These are phyloP conservation scores for Xylaria flabelliformis DNA, from an alignment of 495 filamentous ascomycete genomes.

Conservation along the genomic window DNA sequence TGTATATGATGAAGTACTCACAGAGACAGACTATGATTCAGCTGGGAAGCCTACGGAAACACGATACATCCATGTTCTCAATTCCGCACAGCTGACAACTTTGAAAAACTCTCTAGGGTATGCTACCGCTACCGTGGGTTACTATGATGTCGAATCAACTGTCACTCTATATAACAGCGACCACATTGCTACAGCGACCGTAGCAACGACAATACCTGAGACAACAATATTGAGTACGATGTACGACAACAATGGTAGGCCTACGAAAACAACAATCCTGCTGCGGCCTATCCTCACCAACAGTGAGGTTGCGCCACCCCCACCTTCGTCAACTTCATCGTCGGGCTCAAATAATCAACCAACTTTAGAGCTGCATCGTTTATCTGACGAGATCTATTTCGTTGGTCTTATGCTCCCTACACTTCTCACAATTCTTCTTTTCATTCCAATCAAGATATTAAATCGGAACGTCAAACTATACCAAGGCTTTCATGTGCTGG, in stretches of 20 bases:
- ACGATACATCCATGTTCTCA: neutral
- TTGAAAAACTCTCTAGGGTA: conserved; percentile 30
- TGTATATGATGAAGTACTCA: neutral
- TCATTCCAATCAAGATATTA: conserved; percentile 38
- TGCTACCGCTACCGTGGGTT: conserved; percentile 31
- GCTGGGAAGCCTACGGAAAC: conserved; percentile 28
- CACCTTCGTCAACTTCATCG: conserved; percentile 27
- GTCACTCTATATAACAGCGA: conserved; percentile 27
- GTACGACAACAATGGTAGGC: conserved; percentile 23
- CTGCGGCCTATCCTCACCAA: conserved; percentile 29
- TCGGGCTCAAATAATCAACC: conserved; percentile 15
- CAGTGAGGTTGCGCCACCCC: conserved; percentile 22
- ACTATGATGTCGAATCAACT: conserved; percentile 26
- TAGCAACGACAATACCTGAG: conserved; percentile 25
- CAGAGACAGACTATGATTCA: neutral
- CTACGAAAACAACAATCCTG: conserved; percentile 31
- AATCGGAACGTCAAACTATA: conserved; percentile 43
- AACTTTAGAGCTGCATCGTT: conserved; percentile 25
- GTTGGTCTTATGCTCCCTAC: conserved; percentile 44
- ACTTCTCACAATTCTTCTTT: conserved; percentile 38
- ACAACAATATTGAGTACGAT: conserved; percentile 25
- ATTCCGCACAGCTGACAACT: conserved; percentile 23
- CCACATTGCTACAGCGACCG: conserved; percentile 31
- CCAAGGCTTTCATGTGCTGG: conserved; percentile 43
- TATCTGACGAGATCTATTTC: conserved; percentile 41